phyloP scores from a whole-genome alignment of 164 flowering plant species.

The Houttuynia cordata region DNA sequence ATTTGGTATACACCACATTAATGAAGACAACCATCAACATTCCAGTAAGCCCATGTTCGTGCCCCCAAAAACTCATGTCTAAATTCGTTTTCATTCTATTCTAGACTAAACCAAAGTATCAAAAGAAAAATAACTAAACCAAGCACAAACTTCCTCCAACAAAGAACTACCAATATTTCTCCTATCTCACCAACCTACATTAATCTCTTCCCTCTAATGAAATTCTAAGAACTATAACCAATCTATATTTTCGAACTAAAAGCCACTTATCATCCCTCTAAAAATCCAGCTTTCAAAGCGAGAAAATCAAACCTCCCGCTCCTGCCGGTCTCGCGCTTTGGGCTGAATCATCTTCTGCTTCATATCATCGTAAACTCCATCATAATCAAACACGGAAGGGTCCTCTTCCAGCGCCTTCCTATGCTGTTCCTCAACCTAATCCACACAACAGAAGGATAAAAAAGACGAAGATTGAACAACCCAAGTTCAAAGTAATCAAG shows the following conservation, averaged over 20 bases:
- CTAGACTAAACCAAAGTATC: no score
- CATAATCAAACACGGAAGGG: conserved; percentile 82
- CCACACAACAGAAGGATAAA: background rate
- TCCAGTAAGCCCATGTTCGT: background rate
- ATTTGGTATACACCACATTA: no score
- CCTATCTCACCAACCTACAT: no score
- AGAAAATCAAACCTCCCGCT: conserved; percentile 42
- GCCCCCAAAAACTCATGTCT: background rate
- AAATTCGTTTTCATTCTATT: no score
- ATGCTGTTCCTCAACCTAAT: conserved; percentile 76
- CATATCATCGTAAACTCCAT: conserved; percentile 88
- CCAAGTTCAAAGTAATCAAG: no score
- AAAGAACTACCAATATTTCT: no score
- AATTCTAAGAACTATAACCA: no score
- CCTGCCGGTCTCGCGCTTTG: conserved; percentile 40
- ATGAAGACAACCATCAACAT: no score
- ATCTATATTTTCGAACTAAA: background rate
- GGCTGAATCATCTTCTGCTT: conserved; percentile 49
- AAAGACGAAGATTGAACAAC: background rate
- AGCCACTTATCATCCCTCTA: background rate
- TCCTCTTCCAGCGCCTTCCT: conserved; percentile 92
- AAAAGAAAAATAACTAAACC: no score
- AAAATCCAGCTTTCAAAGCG: background rate
- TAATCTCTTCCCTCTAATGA: no score
- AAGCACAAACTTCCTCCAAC: no score